Evolutionary conservation across 257 asterid species (phyloP), one percentile per base, ranked within the genome.

Genomic region (Cynanchum wilfordii): DNA sequence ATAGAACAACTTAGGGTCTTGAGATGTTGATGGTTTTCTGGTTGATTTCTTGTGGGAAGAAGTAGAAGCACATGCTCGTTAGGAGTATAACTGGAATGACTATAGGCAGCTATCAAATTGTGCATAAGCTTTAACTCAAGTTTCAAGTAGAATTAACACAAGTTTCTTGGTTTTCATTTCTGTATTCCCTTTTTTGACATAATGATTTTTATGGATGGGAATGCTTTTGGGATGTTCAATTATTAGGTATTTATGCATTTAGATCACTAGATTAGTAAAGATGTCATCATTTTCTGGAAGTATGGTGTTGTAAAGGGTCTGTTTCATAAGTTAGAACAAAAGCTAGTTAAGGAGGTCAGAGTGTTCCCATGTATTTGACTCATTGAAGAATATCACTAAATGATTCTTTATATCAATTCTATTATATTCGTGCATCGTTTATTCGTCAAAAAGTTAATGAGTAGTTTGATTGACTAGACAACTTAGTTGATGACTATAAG

Each of bases 1-100:
- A 81, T 84, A 84, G 89, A 89, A 82, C 97, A 91, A 81, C 84
- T 94, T 74, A 89, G 88, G 82, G 73, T 84, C 75, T 82, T 91
- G 85, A 91, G 90, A 86, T 47, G 81, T 91, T 51, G 97, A 94
- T 78, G 98, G 99, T 40, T 79, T 91, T 70, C 79, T 84, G 89
- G 93, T 91, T 72, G 95, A 94, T 81, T 94, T 97, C 85, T 93
- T 97, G 98, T 93, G 98, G 98, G 97, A 96, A 60, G 79, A 89
- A 54, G 97, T 93, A 68, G 96, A n/a, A n/a, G n/a, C n/a, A n/a
- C 88, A 87, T 82, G 90, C 83, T 77, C 97, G 96, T 22, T 96
- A 86, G 69, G 91, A 87, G 80, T 93, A 93, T 84, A 89, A 93
- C 80, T 93, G 98, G 98, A 89, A 78, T 79, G 97, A 97, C 77